These are phyloP conservation scores for Aspergillus alliaceus DNA, from an alignment of 2,329 filamentous ascomycete species.

Conservation along the genomic window DNA sequence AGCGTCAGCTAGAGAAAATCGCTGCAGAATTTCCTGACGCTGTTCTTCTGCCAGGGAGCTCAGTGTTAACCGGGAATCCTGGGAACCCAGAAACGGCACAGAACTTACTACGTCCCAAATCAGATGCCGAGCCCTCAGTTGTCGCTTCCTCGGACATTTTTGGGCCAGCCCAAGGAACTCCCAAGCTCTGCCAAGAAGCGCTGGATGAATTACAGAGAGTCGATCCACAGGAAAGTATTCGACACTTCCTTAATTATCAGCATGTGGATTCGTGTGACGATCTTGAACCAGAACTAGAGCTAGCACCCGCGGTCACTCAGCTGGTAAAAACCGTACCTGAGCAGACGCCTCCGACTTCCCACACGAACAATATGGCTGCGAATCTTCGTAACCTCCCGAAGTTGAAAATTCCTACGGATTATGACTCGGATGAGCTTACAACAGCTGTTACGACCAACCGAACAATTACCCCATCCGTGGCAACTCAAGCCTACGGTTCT, in stretches of 20 bases:
- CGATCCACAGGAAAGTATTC: slow-evolving; percentile 87
- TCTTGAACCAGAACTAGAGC: slow-evolving; percentile 31
- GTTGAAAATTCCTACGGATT: slow-evolving; percentile 61
- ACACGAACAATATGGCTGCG: slow-evolving; percentile 42
- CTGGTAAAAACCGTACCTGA: slow-evolving; percentile 62
- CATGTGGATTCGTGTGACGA: slow-evolving; percentile 26
- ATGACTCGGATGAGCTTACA: slow-evolving; percentile 65
- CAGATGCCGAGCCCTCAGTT: slow-evolving; percentile 75
- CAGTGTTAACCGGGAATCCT: slow-evolving; percentile 67
- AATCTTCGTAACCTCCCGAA: slow-evolving; percentile 55
- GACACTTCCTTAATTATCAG: slow-evolving; percentile 84
- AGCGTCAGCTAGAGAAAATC: slow-evolving; percentile 73
- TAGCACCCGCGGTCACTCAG: slow-evolving; percentile 15
- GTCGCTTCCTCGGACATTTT: slow-evolving; percentile 88
- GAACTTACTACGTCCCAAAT: slow-evolving; percentile 55
- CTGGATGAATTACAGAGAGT: slow-evolving; percentile 68
- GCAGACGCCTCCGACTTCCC: slow-evolving; percentile 30
- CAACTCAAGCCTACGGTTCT: slow-evolving; percentile 9
- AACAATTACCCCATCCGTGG: slow-evolving; percentile 14
- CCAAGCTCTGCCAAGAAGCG: slow-evolving; percentile 64
- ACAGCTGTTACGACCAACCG: slow-evolving; percentile 14
- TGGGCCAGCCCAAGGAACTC: slow-evolving; percentile 64
- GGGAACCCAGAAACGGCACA: slow-evolving; percentile 69
- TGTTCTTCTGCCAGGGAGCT: slow-evolving; percentile 55
- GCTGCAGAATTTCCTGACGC: slow-evolving; percentile 72